A percentile compares a stretch with the other conserved stretches of the same genome.
phyloP scores from a whole-genome alignment of 2,329 filamentous ascomycete genomes.

The Cryoendolithus antarcticus region DNA sequence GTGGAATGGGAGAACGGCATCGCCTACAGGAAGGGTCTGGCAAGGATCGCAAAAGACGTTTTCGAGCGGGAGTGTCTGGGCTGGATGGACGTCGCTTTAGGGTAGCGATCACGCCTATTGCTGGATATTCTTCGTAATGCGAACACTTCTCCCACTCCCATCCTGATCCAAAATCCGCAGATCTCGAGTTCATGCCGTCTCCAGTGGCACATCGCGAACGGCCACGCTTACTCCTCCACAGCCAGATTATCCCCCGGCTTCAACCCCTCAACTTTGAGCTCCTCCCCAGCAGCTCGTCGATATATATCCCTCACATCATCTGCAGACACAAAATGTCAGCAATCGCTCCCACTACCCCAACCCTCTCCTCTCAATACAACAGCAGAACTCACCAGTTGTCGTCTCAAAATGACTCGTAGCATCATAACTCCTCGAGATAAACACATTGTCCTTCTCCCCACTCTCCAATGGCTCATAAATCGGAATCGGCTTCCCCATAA shows the following conservation, averaged over 20 bases:
- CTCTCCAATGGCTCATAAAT: constrained; percentile 82
- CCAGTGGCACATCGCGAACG: not conserved
- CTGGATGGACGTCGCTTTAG: no score
- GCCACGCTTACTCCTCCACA: constrained; percentile 39
- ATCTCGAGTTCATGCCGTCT: not conserved
- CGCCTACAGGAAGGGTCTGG: no score
- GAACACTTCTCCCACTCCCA: no score
- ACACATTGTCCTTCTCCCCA: constrained; percentile 80
- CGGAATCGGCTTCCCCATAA: constrained; percentile 86
- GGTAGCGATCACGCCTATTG: no score
- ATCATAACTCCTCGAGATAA: constrained; percentile 97
- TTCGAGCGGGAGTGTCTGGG: no score
- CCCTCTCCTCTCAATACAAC: no score
- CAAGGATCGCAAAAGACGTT: no score
- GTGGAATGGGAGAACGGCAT: no score
- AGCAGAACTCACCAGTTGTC: constrained; percentile 42
- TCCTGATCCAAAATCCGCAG: not conserved
- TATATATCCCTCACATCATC: constrained; percentile 96
- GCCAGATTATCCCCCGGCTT: constrained; percentile 65
- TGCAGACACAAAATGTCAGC: constrained; percentile 16
- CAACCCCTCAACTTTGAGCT: constrained; percentile 77
- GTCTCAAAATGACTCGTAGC: constrained; percentile 97
- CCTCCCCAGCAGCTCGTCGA: constrained; percentile 66
- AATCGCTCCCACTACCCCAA: no score
- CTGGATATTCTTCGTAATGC: no score